Conservation (phyloP, 2,329 filamentous ascomycete genomes). For the Trichoderma harzianum region DNA sequence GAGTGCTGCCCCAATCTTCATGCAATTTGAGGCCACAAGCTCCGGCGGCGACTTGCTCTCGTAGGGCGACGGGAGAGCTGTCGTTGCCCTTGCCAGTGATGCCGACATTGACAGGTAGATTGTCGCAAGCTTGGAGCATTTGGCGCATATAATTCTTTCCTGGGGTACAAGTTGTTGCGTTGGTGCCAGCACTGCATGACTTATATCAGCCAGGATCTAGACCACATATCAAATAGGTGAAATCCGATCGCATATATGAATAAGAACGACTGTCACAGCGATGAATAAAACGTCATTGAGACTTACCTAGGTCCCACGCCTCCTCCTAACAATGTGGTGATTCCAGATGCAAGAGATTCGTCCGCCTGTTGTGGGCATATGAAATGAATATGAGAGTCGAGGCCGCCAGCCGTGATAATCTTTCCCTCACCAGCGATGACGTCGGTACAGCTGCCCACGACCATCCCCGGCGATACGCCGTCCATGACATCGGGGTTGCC, state of each 20-base stretch:
- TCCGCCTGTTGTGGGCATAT: constrained; percentile 91
- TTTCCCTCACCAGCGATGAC: constrained; percentile 86
- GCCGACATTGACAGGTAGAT: constrained; percentile 79
- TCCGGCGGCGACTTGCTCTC: constrained; percentile 78
- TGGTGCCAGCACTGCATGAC: constrained; percentile 69
- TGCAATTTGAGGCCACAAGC: constrained; percentile 90
- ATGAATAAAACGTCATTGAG: background rate
- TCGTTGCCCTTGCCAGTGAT: constrained; percentile 96
- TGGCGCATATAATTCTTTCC: constrained; percentile 76
- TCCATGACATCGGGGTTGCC: constrained; percentile 98
- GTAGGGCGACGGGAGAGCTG: constrained; percentile 63
- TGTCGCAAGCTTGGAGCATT: constrained; percentile 86
- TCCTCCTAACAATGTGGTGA: constrained; percentile 88
- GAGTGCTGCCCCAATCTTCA: constrained; percentile 93
- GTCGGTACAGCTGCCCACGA: constrained; percentile 86
- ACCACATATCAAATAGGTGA: too few relatives aligned
- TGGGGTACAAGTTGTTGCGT: constrained; percentile 90
- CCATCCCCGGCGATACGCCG: constrained; percentile 71
- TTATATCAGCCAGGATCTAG: background rate
- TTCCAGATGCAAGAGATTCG: constrained; percentile 78
- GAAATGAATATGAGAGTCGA: constrained; percentile 89
- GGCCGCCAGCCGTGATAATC: constrained; percentile 85
- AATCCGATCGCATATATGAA: background rate
- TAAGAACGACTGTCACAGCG: background rate
- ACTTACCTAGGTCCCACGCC: constrained; percentile 81